Conservation (phyloP, 2,329 filamentous ascomycete genomes). For the Penicillium sp. region DNA sequence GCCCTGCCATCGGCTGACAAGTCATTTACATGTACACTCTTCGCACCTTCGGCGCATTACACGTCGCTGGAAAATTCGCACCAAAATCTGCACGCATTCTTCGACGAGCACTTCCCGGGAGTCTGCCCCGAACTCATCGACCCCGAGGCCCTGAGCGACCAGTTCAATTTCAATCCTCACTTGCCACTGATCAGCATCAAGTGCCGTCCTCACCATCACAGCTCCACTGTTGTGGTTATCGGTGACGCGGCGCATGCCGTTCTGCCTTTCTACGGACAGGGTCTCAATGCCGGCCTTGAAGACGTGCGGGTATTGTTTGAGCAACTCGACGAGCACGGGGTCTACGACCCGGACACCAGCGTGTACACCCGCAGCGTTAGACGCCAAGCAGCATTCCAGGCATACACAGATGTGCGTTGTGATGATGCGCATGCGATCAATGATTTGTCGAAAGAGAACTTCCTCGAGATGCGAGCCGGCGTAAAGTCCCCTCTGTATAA, state of each 20-base stretch:
- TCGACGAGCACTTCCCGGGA: conserved; percentile 81
- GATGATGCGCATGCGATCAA: conserved; percentile 87
- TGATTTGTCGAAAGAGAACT: conserved; percentile 86
- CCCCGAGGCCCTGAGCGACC: conserved; percentile 64
- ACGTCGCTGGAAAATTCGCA: conserved; percentile 63
- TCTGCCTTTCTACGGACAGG: conserved; percentile 97
- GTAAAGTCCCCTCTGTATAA: conserved; percentile 77
- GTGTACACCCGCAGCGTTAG: conserved; percentile 47
- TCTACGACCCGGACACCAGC: conserved; percentile 31
- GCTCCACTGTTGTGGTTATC: conserved; percentile 73
- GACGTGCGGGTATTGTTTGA: conserved; percentile 87
- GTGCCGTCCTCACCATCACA: conserved; percentile 82
- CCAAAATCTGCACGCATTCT: conserved; percentile 75
- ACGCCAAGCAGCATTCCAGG: conserved; percentile 56
- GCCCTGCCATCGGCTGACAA: conserved; percentile 87
- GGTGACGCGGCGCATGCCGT: conserved; percentile 97
- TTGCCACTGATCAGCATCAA: conserved; percentile 92
- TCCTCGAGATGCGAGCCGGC: conserved; percentile 86
- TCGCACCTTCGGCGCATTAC: conserved; percentile 73
- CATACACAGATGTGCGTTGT: conserved; percentile 72
- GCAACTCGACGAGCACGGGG: conserved; percentile 67
- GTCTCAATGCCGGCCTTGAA: conserved; percentile 95
- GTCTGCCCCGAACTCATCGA: conserved; percentile 63
- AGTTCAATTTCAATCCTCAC: conserved; percentile 81
- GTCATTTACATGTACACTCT: conserved; percentile 92